Base-by-base conservation (phyloP, 352 stramenopile genomes). In the Globisporangium acanthophoron region DNA sequence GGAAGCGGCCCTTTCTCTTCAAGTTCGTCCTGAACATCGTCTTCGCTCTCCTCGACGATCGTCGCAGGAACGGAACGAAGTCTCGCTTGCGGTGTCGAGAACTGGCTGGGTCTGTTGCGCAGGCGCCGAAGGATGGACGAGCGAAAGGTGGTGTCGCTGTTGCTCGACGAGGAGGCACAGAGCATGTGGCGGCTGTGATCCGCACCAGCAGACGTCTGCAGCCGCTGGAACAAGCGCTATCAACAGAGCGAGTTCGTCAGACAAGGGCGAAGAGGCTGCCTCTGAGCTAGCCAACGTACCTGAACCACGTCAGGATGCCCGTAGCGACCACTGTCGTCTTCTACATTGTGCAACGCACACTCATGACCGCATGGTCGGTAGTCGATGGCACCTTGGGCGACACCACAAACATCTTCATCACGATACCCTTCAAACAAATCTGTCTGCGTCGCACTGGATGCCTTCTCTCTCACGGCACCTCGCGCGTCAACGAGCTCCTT, bases 71-170 rank as follows among this genome's bases (percentile, higher is more conserved):
- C 27, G 3, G 57, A 16, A 46, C 24, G 27, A 4, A 33, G 29
- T n/a, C 27, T 59, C 21, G 51, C 49, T 3, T 48, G 20, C 21
- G 33, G 12, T 12, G 13, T 4, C 8, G n/a, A 45, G 20, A 9
- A 33, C 6, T 5, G 33, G 35, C 16, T 56, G 21, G 29, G 46
- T 59, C 21, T 21, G 41, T 12, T 55, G 21, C 8, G 20, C 16
- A 73, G 41, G 0, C 71, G 59, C 33, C 62, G 51, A 27, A 73
- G 51, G 18, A 78, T 47, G 1, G 52, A 49, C 6, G 58, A 29
- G 16, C 68, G 67, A 18, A 76, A 70, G 21, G 54, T 29, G 8
- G 21, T 0, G 16, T 44, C 49, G 39, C 12, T 43, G 9, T 20
- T 35, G 37, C 20, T 62, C 4, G 47, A 24, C 15, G 35, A 3